Percentiles rank a stretch among this genome's conserved stretches.
Conservation (phyloP, 345 rosid species). For the Microthlaspi erraticum region DNA sequence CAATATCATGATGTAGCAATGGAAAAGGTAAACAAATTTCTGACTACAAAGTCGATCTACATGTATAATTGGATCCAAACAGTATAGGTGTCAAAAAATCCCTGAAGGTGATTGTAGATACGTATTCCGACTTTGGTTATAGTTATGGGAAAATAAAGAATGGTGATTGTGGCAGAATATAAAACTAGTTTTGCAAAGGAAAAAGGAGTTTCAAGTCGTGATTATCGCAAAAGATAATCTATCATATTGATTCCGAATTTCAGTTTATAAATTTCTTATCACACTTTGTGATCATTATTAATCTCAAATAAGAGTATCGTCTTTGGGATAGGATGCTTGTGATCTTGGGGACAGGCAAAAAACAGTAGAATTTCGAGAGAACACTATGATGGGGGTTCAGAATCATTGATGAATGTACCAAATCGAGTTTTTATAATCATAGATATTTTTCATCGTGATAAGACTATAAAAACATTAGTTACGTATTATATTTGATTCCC, state of each 20-base stretch:
- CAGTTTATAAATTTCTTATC: not conserved
- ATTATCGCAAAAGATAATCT: slow-evolving; percentile 16
- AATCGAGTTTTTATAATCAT: not conserved
- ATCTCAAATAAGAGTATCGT: slow-evolving; percentile 24
- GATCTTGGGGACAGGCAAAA: slow-evolving; percentile 30
- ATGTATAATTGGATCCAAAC: not conserved
- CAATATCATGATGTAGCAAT: not conserved
- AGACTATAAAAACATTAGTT: not conserved
- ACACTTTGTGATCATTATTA: not conserved
- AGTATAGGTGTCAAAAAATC: not conserved
- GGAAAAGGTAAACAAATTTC: not conserved
- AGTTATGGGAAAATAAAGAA: not conserved
- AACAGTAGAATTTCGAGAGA: slow-evolving; percentile 31
- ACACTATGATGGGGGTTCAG: slow-evolving; percentile 8
- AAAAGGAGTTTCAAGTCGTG: not conserved
- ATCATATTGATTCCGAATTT: slow-evolving; percentile 1
- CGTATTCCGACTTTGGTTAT: not conserved
- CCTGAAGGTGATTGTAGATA: not conserved
- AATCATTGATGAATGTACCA: slow-evolving; percentile 32
- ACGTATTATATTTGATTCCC: not conserved
- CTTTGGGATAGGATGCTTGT: slow-evolving; percentile 26
- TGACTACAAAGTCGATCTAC: not conserved
- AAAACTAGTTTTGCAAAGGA: not conserved
- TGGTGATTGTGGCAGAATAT: not conserved
- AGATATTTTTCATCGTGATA: slow-evolving; percentile 5